Base-by-base conservation (phyloP, 2,329 filamentous ascomycete species). In the Phaeosphaeria sp. region DNA sequence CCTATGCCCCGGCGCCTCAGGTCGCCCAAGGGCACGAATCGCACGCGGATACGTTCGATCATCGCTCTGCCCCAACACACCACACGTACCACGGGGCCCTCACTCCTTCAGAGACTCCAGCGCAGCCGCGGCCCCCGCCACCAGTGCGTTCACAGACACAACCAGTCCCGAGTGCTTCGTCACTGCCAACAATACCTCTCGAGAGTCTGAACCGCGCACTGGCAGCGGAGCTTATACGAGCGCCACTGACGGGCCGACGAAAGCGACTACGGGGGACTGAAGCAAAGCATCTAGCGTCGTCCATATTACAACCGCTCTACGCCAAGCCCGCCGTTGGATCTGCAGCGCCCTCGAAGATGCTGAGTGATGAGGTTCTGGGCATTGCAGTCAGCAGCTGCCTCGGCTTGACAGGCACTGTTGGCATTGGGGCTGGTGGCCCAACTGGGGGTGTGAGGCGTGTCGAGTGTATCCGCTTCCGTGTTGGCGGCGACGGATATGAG, bases 171-270 rank as follows among this genome's bases (percentile, higher is more conserved):
- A 22, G 56, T 21, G 27, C 49, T 27, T 22, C 58, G 0, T 15
- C 58, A 8, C 40, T 70, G 2, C 66, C 69, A 1, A 43, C 49
- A 36, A 51, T 80, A 36, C 66, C 75, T 2, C 74, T 75, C 13
- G 81, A 82, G 56, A 73, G 72, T 9, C 65, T 83, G 9, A 81
- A 82, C 55, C 77, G 81, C 21, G 77, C 77, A 2, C 69, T 83
- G 13, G 78, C 80, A 6, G 78, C 77, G 39, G 80, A 83, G 56
- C 73, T 83, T 3, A 77, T 83, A 21, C 80, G 80, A 20, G 81
- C 80, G 6, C 77, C 78, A 2, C 65, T 83, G 0, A 65, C 68
- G 4, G 80, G 80, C 11, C 75, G 80, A 0, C 64, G 69, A 27
- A 78, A 77, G 56, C 75, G 80, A 15, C 68, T 83, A 6, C 74